A percentile compares a stretch with the other conserved stretches of the same genome.
Evolutionary conservation across 768 basidiomycete genomes (phyloP).

Genomic region (Thelephora ganbajun): DNA sequence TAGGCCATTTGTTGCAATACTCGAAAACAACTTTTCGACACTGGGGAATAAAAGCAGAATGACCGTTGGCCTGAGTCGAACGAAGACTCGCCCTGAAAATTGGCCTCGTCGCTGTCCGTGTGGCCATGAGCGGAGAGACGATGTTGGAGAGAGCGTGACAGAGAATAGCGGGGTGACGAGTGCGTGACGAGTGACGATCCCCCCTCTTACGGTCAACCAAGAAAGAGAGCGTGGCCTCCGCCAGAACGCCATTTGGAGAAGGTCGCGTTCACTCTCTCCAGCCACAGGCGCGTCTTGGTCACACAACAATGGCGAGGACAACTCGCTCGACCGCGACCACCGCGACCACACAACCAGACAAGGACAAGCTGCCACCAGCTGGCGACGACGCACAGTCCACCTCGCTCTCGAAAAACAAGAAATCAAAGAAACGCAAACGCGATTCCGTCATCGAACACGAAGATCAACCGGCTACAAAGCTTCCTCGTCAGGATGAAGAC

Average conservation of each 20-base stretch:
- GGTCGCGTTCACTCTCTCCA: slow-evolving; percentile 4
- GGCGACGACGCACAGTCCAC: no score
- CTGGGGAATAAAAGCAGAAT: slow-evolving; percentile 57
- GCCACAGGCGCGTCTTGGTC: slow-evolving; percentile 20
- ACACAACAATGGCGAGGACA: slow-evolving; percentile 50
- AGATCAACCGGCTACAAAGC: slow-evolving; percentile 38
- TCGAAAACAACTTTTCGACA: slow-evolving; percentile 83
- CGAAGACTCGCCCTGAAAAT: slow-evolving; percentile 33
- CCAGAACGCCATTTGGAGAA: not conserved
- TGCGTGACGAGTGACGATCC: not conserved
- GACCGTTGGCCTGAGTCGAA: slow-evolving; percentile 62
- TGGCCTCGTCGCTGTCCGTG: slow-evolving; percentile 18
- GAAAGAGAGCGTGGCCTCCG: not conserved
- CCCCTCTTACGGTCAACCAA: not conserved
- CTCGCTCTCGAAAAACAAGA: slow-evolving; percentile 14
- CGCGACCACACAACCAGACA: slow-evolving; percentile 20
- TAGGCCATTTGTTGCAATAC: slow-evolving; percentile 74
- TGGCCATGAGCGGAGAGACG: slow-evolving; percentile 20
- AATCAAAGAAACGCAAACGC: slow-evolving; percentile 60
- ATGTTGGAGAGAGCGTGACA: slow-evolving; percentile 14
- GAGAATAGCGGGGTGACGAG: not conserved
- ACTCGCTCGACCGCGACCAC: slow-evolving; percentile 42
- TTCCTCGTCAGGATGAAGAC: slow-evolving; percentile 18
- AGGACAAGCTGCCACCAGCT: slow-evolving; percentile 16
- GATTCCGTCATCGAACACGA: slow-evolving; percentile 27